Evolutionary conservation across 2,329 filamentous ascomycete genomes (phyloP), one percentile per base, ranked within the genome.

Genomic region (Magnaporthiopsis rhizophila): DNA sequence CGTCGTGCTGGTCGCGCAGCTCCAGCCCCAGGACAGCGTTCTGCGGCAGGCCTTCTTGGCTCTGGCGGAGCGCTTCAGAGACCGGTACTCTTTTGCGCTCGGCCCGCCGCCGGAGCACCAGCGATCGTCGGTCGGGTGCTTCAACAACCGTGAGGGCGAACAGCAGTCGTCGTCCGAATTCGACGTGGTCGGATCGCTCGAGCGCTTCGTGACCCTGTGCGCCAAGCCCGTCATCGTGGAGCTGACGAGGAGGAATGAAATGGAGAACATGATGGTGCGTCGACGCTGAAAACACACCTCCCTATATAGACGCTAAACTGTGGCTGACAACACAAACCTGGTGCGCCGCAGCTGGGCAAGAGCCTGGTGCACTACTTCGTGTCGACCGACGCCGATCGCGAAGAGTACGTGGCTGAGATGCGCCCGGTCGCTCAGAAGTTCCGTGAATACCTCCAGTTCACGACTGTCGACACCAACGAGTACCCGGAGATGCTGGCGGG

Each of bases 371-470:
- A 74, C 64, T 73, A 72, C 68, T 77, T 81, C 66, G 67, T 73
- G 6, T 57, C 65, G 12, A 69, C 67, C 11, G 64, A 71, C 0
- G 36, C 65, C 11, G 73, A 78, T 38, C 74, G 75, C 3, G 71
- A 75, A 3, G 67, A 65, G 1, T 82, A 77, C 68, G 69, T 74
- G 5, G 59, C 68, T 0, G 69, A 72, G 7, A 72, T 83, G 61
- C 71, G 72, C 21, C 73, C 75, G 4, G 69, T 81, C 1, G 81
- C 81, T 1, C 77, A 76, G 65, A 76, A 76, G 66, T 81, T 80
- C 69, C 67, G 71, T 64, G 79, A 82, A 15, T 82, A 80, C 64
- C 73, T 83, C 15, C 72, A 71, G 64, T 83, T 83, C 65, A 77
- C 80, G 4, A 81, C 78, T 1, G 77, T 82, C 2, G 79, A 83